These are phyloP conservation scores for Thozetella sp. DNA, from an alignment of 495 filamentous ascomycete species.

Conservation along the genomic window DNA sequence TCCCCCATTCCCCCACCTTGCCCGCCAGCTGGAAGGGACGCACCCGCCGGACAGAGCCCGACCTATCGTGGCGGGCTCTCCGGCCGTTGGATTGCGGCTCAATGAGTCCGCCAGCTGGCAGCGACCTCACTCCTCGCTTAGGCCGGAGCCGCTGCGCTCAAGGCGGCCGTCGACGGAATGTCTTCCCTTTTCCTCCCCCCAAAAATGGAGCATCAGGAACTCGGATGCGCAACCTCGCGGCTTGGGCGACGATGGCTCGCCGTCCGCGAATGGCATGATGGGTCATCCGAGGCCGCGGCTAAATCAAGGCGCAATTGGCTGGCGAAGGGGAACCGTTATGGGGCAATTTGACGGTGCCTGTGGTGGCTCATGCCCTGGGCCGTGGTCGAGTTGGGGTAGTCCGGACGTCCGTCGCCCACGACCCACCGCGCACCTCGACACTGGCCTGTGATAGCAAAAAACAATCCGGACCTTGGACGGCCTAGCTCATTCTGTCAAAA, in stretches of 20 bases:
- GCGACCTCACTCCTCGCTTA: not conserved
- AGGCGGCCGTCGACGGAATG: too few relatives aligned
- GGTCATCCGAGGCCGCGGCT: slow-evolving; percentile 17
- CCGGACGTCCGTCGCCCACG: slow-evolving; percentile 11
- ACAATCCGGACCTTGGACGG: not conserved
- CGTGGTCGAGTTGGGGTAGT: slow-evolving; percentile 22
- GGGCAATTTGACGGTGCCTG: slow-evolving; percentile 13
- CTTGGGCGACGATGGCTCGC: not conserved
- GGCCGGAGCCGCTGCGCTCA: not conserved
- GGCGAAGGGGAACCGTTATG: slow-evolving; percentile 20
- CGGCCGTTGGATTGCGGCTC: not conserved
- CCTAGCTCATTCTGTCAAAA: not conserved
- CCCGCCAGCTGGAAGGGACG: too few relatives aligned
- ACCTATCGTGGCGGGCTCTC: not conserved
- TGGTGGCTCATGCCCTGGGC: slow-evolving; percentile 18
- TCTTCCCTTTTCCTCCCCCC: too few relatives aligned
- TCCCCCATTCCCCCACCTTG: not conserved
- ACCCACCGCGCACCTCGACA: not conserved
- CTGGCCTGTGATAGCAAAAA: not conserved
- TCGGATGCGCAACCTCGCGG: slow-evolving; percentile 3
- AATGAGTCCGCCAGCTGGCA: not conserved
- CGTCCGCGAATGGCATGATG: slow-evolving; percentile 14
- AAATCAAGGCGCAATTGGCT: slow-evolving; percentile 25
- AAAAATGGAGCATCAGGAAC: not conserved
- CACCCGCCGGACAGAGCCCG: too few relatives aligned